Evolutionary conservation across 2,329 filamentous ascomycete species (phyloP).

Genomic region (Fusarium solani-melongenae): DNA sequence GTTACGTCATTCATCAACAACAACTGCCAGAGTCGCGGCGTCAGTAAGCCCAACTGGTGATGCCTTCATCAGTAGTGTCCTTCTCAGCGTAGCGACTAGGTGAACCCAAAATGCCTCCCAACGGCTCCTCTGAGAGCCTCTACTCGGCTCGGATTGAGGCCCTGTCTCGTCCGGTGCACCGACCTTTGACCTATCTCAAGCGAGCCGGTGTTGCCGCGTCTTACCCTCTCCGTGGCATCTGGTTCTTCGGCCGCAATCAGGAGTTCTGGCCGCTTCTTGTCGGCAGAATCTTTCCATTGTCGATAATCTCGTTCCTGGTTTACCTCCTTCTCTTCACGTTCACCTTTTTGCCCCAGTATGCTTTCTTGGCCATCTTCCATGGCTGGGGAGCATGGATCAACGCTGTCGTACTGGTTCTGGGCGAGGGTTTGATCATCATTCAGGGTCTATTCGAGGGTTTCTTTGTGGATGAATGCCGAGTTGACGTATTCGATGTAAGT

Average conservation of each 20-base stretch:
- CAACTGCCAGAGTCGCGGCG: not conserved
- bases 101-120: slow-evolving; percentile 31
- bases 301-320: slow-evolving; percentile 84
- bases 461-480: slow-evolving; percentile 81
- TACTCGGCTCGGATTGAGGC: slow-evolving; percentile 28
- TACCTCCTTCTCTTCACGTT: slow-evolving; percentile 90
- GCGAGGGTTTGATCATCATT: slow-evolving; percentile 80
- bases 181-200: slow-evolving; percentile 55
- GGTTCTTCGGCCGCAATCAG: slow-evolving; percentile 81
- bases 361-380: slow-evolving; percentile 90
- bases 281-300: slow-evolving; percentile 81
- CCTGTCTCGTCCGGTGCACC: slow-evolving; percentile 43
- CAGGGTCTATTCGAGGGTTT: slow-evolving; percentile 79
- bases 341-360: slow-evolving; percentile 88
- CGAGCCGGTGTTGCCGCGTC: slow-evolving; percentile 60
- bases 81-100: not conserved
- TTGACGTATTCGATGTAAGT: slow-evolving; percentile 85
- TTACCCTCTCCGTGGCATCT: slow-evolving; percentile 77
- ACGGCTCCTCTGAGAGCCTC: slow-evolving; percentile 9
- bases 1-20: slow-evolving; percentile 22
- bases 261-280: slow-evolving; percentile 86
- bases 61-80: slow-evolving; percentile 14
- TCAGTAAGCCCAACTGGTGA: slow-evolving; percentile 13
- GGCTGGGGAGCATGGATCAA: slow-evolving; percentile 90
- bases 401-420: slow-evolving; percentile 87